Conservation (phyloP, 768 basidiomycete genomes). For the Phlebiopsis gigantea region DNA sequence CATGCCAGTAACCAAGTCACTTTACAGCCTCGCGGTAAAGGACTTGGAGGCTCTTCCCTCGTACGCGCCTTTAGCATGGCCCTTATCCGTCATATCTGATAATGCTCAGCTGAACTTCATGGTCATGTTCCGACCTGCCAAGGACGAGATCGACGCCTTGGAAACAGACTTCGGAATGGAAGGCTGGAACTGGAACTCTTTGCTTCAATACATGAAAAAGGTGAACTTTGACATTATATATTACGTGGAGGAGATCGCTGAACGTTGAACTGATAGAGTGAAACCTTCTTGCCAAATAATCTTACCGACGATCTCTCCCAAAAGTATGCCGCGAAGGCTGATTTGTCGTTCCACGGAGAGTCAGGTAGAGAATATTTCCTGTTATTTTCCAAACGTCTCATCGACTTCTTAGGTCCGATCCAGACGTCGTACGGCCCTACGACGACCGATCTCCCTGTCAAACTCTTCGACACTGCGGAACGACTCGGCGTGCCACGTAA, state of each 20-base stretch:
- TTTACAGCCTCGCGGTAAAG: neutral
- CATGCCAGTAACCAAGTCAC: neutral
- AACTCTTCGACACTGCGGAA: constrained; percentile 10
- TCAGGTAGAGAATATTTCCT: neutral
- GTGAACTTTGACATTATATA: constrained; percentile 27
- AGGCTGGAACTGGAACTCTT: constrained; percentile 24
- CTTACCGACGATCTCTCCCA: neutral
- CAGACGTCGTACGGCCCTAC: constrained; percentile 12
- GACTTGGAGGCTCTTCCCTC: constrained; percentile 11
- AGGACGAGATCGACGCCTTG: constrained; percentile 12
- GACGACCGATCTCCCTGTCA: constrained; percentile 6
- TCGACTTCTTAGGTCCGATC: constrained; percentile 14
- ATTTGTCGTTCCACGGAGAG: neutral
- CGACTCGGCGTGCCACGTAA: constrained; percentile 14
- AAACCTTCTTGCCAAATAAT: neutral
- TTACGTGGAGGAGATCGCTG: constrained; percentile 15
- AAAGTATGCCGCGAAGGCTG: neutral
- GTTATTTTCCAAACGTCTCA: neutral
- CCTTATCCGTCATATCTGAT: neutral
- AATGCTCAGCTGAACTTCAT: constrained; percentile 12
- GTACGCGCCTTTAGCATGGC: neutral
- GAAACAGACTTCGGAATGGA: constrained; percentile 20
- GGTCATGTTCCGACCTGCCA: constrained; percentile 5
- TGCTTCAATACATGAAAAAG: constrained; percentile 33
- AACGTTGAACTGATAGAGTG: neutral